phyloP scores from a whole-genome alignment of 2,329 filamentous ascomycete species.

The Fusarium hainanense region DNA sequence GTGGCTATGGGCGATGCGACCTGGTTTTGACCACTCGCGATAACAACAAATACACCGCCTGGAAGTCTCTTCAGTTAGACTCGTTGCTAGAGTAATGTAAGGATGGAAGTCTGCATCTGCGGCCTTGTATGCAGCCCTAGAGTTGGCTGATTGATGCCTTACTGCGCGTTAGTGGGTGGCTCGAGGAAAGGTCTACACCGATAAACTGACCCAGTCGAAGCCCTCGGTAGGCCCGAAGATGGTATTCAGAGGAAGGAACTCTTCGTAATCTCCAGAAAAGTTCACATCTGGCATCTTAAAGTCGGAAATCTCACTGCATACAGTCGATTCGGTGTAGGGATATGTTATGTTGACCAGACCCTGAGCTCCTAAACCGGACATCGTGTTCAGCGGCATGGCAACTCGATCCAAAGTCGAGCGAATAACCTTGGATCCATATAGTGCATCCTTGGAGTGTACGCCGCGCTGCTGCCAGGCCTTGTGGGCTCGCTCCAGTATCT shows the following conservation, averaged over 20 bases:
- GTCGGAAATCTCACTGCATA: conserved; percentile 6
- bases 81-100: conserved; percentile 22
- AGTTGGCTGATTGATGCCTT: conserved; percentile 48
- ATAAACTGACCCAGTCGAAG: conserved; percentile 55
- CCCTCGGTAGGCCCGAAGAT: conserved; percentile 50
- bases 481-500: conserved; percentile 54
- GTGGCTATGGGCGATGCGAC: conserved; percentile 18
- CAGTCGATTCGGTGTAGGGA: conserved; percentile 2
- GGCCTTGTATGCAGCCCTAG: conserved; percentile 20
- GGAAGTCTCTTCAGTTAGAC: not conserved
- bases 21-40: conserved; percentile 29
- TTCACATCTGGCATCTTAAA: conserved; percentile 26
- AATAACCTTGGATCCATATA: conserved; percentile 57
- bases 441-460: conserved; percentile 54
- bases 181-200: not conserved
- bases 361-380: conserved; percentile 8
- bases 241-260: conserved; percentile 52
- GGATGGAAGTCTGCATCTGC: not conserved
- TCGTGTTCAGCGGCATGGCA: conserved; percentile 31
- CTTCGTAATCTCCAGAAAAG: conserved; percentile 47
- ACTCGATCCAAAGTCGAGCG: conserved; percentile 56
- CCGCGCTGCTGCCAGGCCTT: conserved; percentile 57
- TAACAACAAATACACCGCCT: conserved; percentile 12
- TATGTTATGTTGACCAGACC: not conserved
- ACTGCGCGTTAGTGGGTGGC: conserved; percentile 11